Evolutionary conservation across 768 basidiomycete species (phyloP), one percentile per base, ranked within the genome.

Genomic region (Strobilomyces echinocephalus): DNA sequence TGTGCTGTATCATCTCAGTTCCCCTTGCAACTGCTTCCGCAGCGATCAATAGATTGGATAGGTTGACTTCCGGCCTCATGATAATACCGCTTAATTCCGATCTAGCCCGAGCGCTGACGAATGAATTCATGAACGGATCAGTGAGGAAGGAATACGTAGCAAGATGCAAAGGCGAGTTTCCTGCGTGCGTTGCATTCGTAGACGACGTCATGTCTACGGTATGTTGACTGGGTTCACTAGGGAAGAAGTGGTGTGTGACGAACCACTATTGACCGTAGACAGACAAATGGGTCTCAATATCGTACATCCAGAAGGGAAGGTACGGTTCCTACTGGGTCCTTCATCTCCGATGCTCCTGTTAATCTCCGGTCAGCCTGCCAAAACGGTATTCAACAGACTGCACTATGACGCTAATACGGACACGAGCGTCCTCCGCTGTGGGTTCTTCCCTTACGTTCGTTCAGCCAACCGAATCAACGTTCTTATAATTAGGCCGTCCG

Each of bases 221-320:
- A 21, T 35, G 24, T 49, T 55, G 42, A 58, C 26, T 8, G 11
- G 15, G 16, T 39, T 11, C 31, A 20, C 36, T 50, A 95, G 94
- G 39, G 86, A 80, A 49, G 88, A 94, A 63, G 72, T 91, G n/a
- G 69, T 78, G 0, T 93, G 93, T 55, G 91, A 95, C 55, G 77
- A 92, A 63, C 91, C 93, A 1, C 72, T 99, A 8, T 70, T 99
- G 53, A 94, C 93, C 0, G 84, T 97, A 1, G 97, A 99, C 71
- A 79, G 94, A 48, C 95, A 97, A 66, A 94, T 97, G 85, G 97
- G 97, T 4, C 71, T 99, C 43, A 97, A 97, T 56, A 87, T 98
- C 48, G 91, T 97, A 15, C 92, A 97, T 64, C 92, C 95, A 0
- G 85, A 95, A 52, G 97, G 97, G 40, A 94, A 97, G 79, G 93